phyloP scores from a whole-genome alignment of 257 asterid genomes.

The Capsicum chinense region DNA sequence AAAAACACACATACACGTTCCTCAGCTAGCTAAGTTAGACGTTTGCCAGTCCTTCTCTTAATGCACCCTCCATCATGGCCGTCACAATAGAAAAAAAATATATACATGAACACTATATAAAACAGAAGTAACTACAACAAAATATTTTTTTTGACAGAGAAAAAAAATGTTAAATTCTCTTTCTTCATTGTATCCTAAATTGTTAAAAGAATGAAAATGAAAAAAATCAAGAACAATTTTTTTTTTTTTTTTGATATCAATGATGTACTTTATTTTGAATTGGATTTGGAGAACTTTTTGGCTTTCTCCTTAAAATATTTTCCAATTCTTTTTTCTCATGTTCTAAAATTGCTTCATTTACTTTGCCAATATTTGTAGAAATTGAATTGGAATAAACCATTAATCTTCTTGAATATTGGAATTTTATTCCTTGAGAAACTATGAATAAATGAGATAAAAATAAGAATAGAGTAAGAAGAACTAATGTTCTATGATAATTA shows the following conservation, averaged over 20 bases:
- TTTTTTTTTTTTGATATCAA: neutral
- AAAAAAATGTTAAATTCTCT: constrained; percentile 28
- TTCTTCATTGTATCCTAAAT: constrained; percentile 31
- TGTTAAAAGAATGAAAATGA: neutral
- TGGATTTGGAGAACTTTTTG: constrained; percentile 64
- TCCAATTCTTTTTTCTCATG: constrained; percentile 50
- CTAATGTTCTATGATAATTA: constrained; percentile 26
- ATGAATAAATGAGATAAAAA: constrained; percentile 34
- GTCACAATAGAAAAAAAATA: neutral
- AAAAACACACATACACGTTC: neutral
- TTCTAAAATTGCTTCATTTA: constrained; percentile 39
- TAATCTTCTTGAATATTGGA: constrained; percentile 46
- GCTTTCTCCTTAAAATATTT: constrained; percentile 48
- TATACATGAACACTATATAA: too few species aligned
- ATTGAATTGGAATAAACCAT: constrained; percentile 38
- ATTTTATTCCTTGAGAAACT: constrained; percentile 16
- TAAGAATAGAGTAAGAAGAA: constrained; percentile 40
- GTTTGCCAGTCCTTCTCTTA: neutral
- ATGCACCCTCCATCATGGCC: neutral
- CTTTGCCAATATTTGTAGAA: constrained; percentile 38
- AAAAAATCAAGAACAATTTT: neutral
- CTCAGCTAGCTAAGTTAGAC: too few species aligned
- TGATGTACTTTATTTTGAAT: constrained; percentile 46
- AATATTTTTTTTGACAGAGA: neutral
- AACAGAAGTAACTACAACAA: constrained; percentile 11